phyloP scores from a whole-genome alignment of 1,284 basidiomycete genomes.

The Porogramme epimiltina region DNA sequence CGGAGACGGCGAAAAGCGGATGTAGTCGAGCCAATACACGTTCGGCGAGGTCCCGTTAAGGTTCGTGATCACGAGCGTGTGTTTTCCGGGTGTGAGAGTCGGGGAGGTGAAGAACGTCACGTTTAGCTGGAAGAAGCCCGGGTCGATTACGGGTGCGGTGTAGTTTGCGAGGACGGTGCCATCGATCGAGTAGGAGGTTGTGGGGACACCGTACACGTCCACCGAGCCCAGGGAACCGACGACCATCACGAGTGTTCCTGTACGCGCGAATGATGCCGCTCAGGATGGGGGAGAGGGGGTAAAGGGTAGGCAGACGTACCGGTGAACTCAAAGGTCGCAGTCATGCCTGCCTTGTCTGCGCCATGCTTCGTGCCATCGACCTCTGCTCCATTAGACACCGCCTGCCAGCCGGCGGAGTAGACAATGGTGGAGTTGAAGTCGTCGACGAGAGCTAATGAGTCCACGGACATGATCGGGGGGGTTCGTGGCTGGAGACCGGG shows the following conservation, averaged over 20 bases:
- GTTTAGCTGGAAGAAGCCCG: conserved; percentile 2
- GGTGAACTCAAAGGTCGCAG: conserved; percentile 4
- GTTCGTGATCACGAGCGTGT: conserved; percentile 21
- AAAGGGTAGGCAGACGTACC: not conserved
- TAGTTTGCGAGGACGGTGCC: conserved; percentile 4
- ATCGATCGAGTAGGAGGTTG: conserved; percentile 17
- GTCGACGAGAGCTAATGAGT: conserved; percentile 1
- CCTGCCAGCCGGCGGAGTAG: conserved; percentile 6
- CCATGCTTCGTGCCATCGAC: conserved; percentile 5
- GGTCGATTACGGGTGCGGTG: conserved; percentile 7
- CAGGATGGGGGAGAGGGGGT: not conserved
- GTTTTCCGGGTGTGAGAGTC: conserved; percentile 10
- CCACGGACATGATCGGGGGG: too few species aligned
- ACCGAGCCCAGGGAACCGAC: conserved; percentile 18
- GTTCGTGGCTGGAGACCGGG: too few species aligned
- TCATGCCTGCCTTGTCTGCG: not conserved
- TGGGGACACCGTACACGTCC: conserved; percentile 17
- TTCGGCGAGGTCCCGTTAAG: conserved; percentile 22
- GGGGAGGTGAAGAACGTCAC: conserved; percentile 19
- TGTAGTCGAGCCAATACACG: conserved; percentile 23
- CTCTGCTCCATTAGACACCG: not conserved
- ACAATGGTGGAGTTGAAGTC: not conserved
- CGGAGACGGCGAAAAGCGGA: conserved; percentile 8
- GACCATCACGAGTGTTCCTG: conserved; percentile 19
- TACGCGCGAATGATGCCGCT: not conserved